Conservation (phyloP, 2,329 filamentous ascomycete species). For the Verruconis gallopava region DNA sequence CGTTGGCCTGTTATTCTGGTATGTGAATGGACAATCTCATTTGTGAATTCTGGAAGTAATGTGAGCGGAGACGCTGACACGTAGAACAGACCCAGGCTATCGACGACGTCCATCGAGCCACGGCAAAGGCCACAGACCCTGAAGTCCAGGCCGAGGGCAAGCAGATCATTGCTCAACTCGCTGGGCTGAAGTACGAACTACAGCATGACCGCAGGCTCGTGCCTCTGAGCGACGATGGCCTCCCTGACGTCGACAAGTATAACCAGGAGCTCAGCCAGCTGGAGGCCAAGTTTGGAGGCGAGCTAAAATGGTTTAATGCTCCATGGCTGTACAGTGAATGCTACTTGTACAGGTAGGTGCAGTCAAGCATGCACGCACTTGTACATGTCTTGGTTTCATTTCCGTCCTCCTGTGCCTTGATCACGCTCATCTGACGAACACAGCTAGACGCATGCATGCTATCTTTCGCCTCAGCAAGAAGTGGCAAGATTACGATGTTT, state of each 20-base stretch:
- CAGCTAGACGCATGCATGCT: constrained; percentile 60
- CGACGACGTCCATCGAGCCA: constrained; percentile 79
- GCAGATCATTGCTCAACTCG: constrained; percentile 65
- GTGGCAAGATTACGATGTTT: constrained; percentile 88
- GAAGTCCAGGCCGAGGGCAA: constrained; percentile 70
- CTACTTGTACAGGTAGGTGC: constrained; percentile 65
- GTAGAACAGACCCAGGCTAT: constrained; percentile 75
- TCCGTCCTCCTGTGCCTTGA: no score
- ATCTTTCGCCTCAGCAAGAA: constrained; percentile 63
- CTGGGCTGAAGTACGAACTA: constrained; percentile 82
- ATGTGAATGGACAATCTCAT: constrained; percentile 24
- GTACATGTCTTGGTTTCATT: no score
- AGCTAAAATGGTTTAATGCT: constrained; percentile 67
- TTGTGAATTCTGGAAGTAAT: neutral
- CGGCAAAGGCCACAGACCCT: constrained; percentile 45
- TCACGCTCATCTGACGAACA: constrained; percentile 16
- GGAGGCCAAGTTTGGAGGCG: constrained; percentile 30
- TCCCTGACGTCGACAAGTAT: constrained; percentile 63
- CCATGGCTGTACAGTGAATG: constrained; percentile 90
- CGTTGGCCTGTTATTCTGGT: constrained; percentile 93
- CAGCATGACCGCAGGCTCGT: constrained; percentile 73
- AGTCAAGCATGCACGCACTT: no score
- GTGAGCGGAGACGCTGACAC: neutral
- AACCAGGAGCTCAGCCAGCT: constrained; percentile 72
- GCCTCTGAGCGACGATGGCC: constrained; percentile 67